Base-by-base conservation (phyloP, 306 rosid genomes). In the Phaseolus lunatus region DNA sequence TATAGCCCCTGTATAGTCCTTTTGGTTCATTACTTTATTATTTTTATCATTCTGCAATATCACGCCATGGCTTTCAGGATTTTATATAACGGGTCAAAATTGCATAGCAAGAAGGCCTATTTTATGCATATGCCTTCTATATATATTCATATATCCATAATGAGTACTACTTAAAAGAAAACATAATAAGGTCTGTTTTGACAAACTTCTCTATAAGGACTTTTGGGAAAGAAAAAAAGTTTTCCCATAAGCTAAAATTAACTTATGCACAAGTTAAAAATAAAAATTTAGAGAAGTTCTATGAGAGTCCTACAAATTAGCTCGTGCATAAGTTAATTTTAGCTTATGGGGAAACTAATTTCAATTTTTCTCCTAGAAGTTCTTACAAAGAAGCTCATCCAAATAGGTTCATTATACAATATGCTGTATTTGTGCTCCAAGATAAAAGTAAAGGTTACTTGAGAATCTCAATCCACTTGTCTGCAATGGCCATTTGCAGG, bases 381-480 rank as follows among this genome's bases (percentile, higher is more conserved):
- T 4, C 0, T 31, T 9, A 37, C 9, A 8, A 8, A 7, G 43
- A 37, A 37, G 43, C 9, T 37, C 9, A 2, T 7, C 3, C 13
- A 39, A 39, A 39, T 1, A 9, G 44, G 44, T 39, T 9, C 11
- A 9, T 39, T 9, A 39, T 9, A 59, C 8, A 59, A 59, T 29
- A 81, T 72, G 70, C 43, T 18, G 67, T 63, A 53, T 61, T 52
- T 43, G 54, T 50, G 31, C 70, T 61, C 41, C 14, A 68, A 23
- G 67, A 65, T 71, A 71, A 49, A 62, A 44, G 73, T 53, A 49
- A 37, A 84, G 82, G 82, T 75, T 89, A 92, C 98, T 90, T 83
- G 81, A 95, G 97, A 77, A 95, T 86, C 79, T 95, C 97, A 63
- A 95, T 95, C 98, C 98, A 95, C 86, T 95, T 95, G 88, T 95